Evolutionary conservation across 768 basidiomycete species (phyloP), one percentile per base, ranked within the genome.

Genomic region (Basidioascus undulatus): DNA sequence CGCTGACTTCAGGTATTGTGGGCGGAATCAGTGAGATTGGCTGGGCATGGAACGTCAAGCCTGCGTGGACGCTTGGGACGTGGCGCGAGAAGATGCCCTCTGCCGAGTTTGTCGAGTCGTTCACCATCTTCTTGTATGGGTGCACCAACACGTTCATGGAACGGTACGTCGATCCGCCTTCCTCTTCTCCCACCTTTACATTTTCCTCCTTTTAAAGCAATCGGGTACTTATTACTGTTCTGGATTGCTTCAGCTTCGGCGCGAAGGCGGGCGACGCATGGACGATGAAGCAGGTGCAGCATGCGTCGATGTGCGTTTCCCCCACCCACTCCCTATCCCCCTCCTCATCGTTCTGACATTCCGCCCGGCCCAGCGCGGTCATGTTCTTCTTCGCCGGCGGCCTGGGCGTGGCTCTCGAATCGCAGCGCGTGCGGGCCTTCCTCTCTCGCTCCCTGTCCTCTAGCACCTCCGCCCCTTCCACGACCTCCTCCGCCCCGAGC

Each of bases 81-180:
- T 48, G 44, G 37, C 61, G 62, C 5, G 41, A 26, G 20, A 23
- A 40, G 2, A 52, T 45, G 13, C 39, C 51, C 3, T 52, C 54
- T 6, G 59, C 59, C n/a, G 61, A 62, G 41, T 52, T 55, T 44
- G 51, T 60, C 32, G 61, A 62, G 43, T 53, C 53, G 38, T 34
- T 45, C 21, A 51, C 58, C 39, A 86, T 94, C 51, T 87, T 87
- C 59, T 26, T 72, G 0, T 96, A 94, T 54, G 87, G 87, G 7
- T 64, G 70, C 26, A 76, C 82, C 32, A 89, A 96, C 55, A 83
- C 78, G 13, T 96, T 83, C 82, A 83, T 94, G 80, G 89, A 96
- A 59, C 70, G 89, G n/a, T n/a, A n/a, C n/a, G n/a, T n/a, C n/a
- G n/a, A n/a, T n/a, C 36, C 5, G 28, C n/a, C n/a, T n/a, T n/a